Evolutionary conservation across 1,284 basidiomycete species (phyloP).

Genomic region (Papiliotrema laurentii): DNA sequence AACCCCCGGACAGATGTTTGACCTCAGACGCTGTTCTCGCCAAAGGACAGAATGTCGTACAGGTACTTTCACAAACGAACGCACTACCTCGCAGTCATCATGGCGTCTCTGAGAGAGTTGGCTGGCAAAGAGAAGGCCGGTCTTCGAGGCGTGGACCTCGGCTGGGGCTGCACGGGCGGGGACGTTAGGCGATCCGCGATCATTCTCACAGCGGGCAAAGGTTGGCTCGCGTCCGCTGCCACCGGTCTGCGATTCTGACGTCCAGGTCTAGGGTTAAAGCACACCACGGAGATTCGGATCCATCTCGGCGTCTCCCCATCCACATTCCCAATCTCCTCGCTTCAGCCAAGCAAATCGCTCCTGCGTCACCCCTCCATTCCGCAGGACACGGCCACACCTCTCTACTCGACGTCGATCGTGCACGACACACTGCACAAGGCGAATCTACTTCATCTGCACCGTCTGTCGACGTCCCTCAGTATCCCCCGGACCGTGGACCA

Average conservation of each 20-base stretch:
- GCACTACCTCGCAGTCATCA: conserved; percentile 81
- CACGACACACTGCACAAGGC: conserved; percentile 61
- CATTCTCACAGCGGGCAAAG: conserved; percentile 17
- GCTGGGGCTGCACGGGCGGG: conserved; percentile 58
- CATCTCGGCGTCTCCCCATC: conserved; percentile 61
- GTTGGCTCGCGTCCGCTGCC: conserved; percentile 10
- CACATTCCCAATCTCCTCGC: conserved; percentile 60
- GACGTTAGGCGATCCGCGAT: conserved; percentile 50
- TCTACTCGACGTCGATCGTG: conserved; percentile 75
- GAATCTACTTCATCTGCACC: conserved; percentile 66
- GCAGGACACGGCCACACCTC: conserved; percentile 56
- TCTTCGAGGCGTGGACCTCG: conserved; percentile 60
- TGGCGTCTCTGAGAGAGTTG: conserved; percentile 55
- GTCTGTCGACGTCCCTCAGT: conserved; percentile 59
- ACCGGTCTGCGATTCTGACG: background rate
- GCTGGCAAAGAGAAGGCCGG: conserved; percentile 54
- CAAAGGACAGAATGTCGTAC: conserved; percentile 87
- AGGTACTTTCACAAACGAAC: conserved; percentile 91
- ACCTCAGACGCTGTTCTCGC: conserved; percentile 64
- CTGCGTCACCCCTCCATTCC: conserved; percentile 48
- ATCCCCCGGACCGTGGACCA: conserved; percentile 59
- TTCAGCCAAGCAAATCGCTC: conserved; percentile 73
- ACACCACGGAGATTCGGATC: conserved; percentile 66
- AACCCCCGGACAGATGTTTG: background rate
- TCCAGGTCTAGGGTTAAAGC: conserved; percentile 58